Conservation (phyloP, 768 basidiomycete species). For the Mycena indigotica region DNA sequence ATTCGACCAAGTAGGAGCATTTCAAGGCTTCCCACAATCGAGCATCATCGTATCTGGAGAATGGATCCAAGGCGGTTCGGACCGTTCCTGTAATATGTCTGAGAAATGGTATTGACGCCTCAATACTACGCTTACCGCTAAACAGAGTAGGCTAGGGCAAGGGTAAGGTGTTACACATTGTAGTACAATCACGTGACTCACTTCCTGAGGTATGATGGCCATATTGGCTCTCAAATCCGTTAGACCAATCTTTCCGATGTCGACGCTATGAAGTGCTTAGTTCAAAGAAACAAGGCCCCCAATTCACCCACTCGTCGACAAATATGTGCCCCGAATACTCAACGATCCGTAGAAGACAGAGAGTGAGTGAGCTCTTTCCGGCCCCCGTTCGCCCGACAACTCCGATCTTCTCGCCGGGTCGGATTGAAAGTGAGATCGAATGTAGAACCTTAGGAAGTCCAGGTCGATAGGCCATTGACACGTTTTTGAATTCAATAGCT, state of each 20-base stretch:
- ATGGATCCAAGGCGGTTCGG: not conserved
- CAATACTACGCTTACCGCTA: not conserved
- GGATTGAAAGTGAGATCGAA: slow-evolving; percentile 10
- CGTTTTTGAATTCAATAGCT: slow-evolving; percentile 58
- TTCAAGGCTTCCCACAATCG: slow-evolving; percentile 2
- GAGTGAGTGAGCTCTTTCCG: slow-evolving; percentile 2
- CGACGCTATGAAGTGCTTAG: not conserved
- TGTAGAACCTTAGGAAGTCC: slow-evolving; percentile 59
- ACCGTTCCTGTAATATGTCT: not conserved
- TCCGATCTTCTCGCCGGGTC: slow-evolving; percentile 12
- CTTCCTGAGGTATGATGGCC: not conserved
- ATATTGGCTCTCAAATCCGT: not conserved
- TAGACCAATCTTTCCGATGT: not conserved
- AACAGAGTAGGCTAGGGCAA: not conserved
- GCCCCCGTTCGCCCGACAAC: slow-evolving; percentile 13
- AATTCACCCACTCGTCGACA: not conserved
- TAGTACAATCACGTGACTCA: not conserved
- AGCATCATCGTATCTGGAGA: not conserved
- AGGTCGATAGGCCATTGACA: slow-evolving; percentile 64
- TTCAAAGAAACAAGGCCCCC: not conserved
- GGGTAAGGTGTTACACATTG: not conserved
- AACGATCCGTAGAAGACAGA: slow-evolving; percentile 8
- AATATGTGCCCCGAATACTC: slow-evolving; percentile 4
- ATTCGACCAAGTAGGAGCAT: slow-evolving; percentile 6
- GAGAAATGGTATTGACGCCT: not conserved